Evolutionary conservation across 1,139 yeast species (phyloP), one percentile per base, ranked within the genome.

Genomic region (Candida tropicalis): DNA sequence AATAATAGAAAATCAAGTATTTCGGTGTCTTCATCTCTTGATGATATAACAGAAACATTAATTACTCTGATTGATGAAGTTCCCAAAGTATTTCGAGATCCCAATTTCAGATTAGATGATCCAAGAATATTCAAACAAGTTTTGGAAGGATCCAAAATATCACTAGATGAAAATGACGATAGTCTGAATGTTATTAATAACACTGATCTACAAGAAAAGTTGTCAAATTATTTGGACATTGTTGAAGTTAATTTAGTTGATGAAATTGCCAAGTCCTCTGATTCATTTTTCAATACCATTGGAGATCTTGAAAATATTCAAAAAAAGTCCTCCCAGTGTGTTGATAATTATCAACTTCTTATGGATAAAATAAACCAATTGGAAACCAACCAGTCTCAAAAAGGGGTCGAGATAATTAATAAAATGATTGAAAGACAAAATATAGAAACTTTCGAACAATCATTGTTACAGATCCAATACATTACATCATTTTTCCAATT

Each of bases 251-350:
- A 86, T 50, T 67, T 93, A 38, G 86, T 91, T 16, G 75, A 79
- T 38, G 97, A 91, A 60, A 90, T 93, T 29, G 85, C 96, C 9
- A 81, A 80, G 52, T 85, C 96, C 0, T 87, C 97, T 0, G 81
- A 82, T 46, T 83, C 91, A 3, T 93, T 93, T 59, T 90, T 91
- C 63, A 80, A 81, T 41, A 91, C 97, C 0, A 68, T 95, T 45
- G 90, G 83, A 44, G 96, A 88, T 53, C 76, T 95, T 46, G 77
- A 80, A 51, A 73, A 70, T 8, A 83, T 93, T 37, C 80, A 82
- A 43, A 59, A 60, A 1, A 81, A 81, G 49, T 81, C 95, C 0
- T 64, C 72, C 6, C 60, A 62, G 7, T 77, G 90, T 31, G 69
- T 84, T 0, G 62, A 62, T 2, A 66, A 73, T 38, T 72, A 87